Evolutionary conservation across 768 basidiomycete species (phyloP).

Genomic region (Leccinum subtestaceum): DNA sequence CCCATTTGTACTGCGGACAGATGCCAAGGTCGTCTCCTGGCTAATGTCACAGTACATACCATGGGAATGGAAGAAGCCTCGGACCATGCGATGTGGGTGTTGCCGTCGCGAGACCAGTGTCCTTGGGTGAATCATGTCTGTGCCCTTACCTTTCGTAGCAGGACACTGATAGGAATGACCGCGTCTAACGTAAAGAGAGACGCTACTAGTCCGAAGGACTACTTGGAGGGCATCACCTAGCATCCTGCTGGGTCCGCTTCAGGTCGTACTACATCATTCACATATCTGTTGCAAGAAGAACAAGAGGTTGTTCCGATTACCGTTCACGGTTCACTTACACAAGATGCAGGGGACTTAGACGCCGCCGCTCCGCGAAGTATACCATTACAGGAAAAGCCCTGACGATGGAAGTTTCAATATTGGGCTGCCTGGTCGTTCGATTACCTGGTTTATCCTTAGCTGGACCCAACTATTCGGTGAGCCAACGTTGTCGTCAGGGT

Average conservation of each 20-base stretch:
- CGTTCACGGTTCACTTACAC: constrained; percentile 8
- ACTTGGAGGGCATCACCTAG: background rate
- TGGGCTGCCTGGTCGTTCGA: constrained; percentile 17
- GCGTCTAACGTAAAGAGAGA: background rate
- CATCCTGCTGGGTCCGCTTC: background rate
- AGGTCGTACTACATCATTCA: background rate
- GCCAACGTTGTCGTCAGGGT: constrained; percentile 8
- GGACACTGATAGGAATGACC: background rate
- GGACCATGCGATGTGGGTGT: constrained; percentile 35
- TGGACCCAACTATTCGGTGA: constrained; percentile 18
- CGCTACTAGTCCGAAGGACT: constrained; percentile 10
- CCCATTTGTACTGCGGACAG: constrained; percentile 35
- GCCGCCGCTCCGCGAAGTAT: background rate
- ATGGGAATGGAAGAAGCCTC: constrained; percentile 56
- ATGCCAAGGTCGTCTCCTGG: constrained; percentile 30
- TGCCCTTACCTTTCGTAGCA: background rate
- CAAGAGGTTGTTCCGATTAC: constrained; percentile 1
- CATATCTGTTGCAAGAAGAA: constrained; percentile 2
- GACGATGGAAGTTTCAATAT: constrained; percentile 12
- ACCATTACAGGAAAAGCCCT: constrained; percentile 7
- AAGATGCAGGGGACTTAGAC: background rate
- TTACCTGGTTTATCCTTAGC: constrained; percentile 22
- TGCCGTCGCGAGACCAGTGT: constrained; percentile 25
- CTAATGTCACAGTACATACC: constrained; percentile 43
- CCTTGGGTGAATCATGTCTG: background rate